These are phyloP conservation scores for Cordyceps pruinosa DNA, from an alignment of 2,329 filamentous ascomycete genomes.

Conservation along the genomic window DNA sequence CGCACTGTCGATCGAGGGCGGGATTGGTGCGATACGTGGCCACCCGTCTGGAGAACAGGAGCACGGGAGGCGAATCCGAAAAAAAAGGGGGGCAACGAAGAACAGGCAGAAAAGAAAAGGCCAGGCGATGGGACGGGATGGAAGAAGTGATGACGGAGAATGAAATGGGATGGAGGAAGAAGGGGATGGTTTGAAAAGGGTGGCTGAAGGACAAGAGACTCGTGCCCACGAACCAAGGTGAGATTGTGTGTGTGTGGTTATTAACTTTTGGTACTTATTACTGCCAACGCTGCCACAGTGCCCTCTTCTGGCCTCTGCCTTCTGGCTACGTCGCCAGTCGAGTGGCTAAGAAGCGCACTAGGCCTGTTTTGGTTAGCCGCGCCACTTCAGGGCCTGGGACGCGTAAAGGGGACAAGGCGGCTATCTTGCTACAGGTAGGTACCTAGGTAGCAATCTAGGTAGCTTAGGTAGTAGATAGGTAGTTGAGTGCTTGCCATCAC, in stretches of 20 bases:
- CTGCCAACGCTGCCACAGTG: no score
- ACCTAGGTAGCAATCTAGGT: no score
- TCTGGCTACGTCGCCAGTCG: constrained; percentile 14
- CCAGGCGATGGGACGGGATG: neutral
- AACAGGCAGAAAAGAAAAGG: constrained; percentile 9
- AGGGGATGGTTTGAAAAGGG: neutral
- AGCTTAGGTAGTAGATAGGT: no score
- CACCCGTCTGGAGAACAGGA: neutral
- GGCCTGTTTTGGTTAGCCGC: neutral
- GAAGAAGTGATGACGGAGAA: neutral
- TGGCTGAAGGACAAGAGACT: constrained; percentile 5
- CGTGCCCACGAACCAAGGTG: constrained; percentile 5
- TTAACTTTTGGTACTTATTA: neutral
- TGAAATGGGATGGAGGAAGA: neutral
- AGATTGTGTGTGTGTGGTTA: constrained; percentile 5
- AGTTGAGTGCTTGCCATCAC: no score
- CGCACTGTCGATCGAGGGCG: neutral
- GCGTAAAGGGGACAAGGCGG: neutral
- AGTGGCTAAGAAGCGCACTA: neutral
- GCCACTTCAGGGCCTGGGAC: neutral
- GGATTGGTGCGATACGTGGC: constrained; percentile 6
- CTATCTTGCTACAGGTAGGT: no score
- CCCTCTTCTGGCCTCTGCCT: no score
- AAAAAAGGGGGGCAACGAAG: neutral
- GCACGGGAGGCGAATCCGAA: neutral